Base-by-base conservation (phyloP, 257 asterid genomes). In the Plantago major region DNA sequence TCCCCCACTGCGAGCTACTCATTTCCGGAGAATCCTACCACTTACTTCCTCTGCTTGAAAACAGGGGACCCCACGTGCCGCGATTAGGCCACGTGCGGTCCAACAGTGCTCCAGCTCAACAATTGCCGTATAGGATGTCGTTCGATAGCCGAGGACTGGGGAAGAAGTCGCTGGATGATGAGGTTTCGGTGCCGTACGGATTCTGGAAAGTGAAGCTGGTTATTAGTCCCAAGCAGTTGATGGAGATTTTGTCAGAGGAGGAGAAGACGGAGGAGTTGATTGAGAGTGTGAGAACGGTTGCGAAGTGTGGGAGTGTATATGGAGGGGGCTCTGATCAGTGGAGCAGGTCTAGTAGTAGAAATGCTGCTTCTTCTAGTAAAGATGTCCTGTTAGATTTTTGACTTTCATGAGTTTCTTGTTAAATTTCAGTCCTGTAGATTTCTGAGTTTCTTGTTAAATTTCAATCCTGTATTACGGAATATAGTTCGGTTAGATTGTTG, bases 201-300 rank as follows among this genome's bases (percentile, higher is more conserved):
- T 71, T 87, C 14, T 90, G 97, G 97, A 85, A 87, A 78, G 97
- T 87, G 74, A 89, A 89, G 75, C 58, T 89, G 71, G 97, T 87
- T 26, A 89, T 87, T 3, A 73, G 81, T 60, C 81, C 91, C 5
- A 79, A 79, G 78, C 86, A 82, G 61, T 49, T 87, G 80, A 12
- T 81, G 84, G 83, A 86, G 84, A 89, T 89, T 57, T 33, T 89
- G 73, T 78, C 88, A 50, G 88, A 89, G 66, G 96, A 81, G 19
- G 81, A 76, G 62, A 72, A 61, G 60, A 85, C 95, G n/a, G 82
- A 83, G 81, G 95, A 85, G 79, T 74, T 90, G 76, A 80, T 90
- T 6, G 96, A 87, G 80, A 90, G 83, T 55, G 93, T 90, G 2
- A 66, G 88, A 52, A 84, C 96, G 54, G 97, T 90, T 54, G 97